Conservation (phyloP, 2,329 filamentous ascomycete species). For the Shiraia sp. region DNA sequence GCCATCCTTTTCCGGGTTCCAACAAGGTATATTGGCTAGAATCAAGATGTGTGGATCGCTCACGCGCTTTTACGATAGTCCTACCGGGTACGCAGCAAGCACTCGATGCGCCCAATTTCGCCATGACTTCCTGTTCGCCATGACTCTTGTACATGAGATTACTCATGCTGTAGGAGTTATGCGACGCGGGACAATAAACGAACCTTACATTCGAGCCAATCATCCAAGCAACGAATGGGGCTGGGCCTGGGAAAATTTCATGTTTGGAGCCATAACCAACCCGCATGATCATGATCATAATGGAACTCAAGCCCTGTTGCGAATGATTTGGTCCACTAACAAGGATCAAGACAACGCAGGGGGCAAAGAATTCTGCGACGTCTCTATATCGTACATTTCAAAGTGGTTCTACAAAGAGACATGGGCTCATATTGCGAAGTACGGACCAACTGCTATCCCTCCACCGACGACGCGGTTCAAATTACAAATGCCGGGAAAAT, state of each 20-base stretch:
- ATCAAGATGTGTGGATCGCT: constrained; percentile 32
- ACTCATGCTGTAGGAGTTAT: constrained; percentile 40
- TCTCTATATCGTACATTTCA: constrained; percentile 39
- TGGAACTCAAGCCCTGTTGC: constrained; percentile 29
- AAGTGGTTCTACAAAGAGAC: constrained; percentile 43
- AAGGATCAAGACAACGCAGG: constrained; percentile 12
- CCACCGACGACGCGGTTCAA: constrained; percentile 31
- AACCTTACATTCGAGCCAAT: constrained; percentile 29
- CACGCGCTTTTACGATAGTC: constrained; percentile 18
- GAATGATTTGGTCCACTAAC: constrained; percentile 32
- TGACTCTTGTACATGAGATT: constrained; percentile 39
- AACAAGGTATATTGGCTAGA: constrained; percentile 9
- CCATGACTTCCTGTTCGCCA: constrained; percentile 40
- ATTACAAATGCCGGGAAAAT: constrained; percentile 14
- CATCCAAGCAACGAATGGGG: constrained; percentile 38
- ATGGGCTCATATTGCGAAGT: constrained; percentile 28
- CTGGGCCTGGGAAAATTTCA: constrained; percentile 43
- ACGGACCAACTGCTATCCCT: constrained; percentile 24
- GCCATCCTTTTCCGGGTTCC: constrained; percentile 13
- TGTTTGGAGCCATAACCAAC: constrained; percentile 40
- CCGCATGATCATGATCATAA: constrained; percentile 24
- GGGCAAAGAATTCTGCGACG: constrained; percentile 36
- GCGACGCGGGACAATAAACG: constrained; percentile 29
- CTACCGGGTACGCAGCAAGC: constrained; percentile 22
- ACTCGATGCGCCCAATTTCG: constrained; percentile 35